A percentile compares a stretch with the other conserved stretches of the same genome.
Conservation (phyloP, 1,139 yeast genomes). For the Zygoascus sp. region DNA sequence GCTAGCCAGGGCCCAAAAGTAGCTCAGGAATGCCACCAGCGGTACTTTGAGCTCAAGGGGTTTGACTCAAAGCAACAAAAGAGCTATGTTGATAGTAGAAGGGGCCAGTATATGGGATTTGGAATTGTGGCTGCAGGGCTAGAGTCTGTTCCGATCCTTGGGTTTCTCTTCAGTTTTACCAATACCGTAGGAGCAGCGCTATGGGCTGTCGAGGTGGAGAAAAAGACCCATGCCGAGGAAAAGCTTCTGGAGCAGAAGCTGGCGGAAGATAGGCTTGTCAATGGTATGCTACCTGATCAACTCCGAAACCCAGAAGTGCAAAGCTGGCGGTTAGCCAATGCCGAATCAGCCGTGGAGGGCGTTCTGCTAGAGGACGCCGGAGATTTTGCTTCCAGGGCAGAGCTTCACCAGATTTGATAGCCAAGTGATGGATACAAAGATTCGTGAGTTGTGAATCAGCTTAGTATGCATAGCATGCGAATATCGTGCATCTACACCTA, state of each 20-base stretch:
- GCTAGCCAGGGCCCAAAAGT: conserved; percentile 55
- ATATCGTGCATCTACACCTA: no score
- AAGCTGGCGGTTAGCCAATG: no score
- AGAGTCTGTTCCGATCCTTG: conserved; percentile 58
- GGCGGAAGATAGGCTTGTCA: background rate
- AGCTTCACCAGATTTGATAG: background rate
- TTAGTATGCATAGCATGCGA: no score
- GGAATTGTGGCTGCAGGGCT: conserved; percentile 57
- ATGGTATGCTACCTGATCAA: background rate
- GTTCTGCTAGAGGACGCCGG: background rate
- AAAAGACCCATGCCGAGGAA: conserved; percentile 7
- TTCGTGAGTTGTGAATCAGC: no score
- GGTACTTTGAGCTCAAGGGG: conserved; percentile 61
- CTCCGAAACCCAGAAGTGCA: background rate
- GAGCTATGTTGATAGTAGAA: conserved; percentile 29
- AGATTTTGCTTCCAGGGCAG: background rate
- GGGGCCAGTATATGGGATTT: conserved; percentile 42
- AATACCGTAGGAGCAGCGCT: conserved; percentile 68
- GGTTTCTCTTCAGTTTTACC: conserved; percentile 59
- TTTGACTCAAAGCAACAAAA: conserved; percentile 41
- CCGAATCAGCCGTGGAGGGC: no score
- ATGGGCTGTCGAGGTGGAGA: conserved; percentile 48
- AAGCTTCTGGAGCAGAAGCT: conserved; percentile 5
- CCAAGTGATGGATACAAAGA: no score
- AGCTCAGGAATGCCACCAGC: conserved; percentile 51